phyloP scores from a whole-genome alignment of 345 rosid genomes.

The Eucalyptus marginata region DNA sequence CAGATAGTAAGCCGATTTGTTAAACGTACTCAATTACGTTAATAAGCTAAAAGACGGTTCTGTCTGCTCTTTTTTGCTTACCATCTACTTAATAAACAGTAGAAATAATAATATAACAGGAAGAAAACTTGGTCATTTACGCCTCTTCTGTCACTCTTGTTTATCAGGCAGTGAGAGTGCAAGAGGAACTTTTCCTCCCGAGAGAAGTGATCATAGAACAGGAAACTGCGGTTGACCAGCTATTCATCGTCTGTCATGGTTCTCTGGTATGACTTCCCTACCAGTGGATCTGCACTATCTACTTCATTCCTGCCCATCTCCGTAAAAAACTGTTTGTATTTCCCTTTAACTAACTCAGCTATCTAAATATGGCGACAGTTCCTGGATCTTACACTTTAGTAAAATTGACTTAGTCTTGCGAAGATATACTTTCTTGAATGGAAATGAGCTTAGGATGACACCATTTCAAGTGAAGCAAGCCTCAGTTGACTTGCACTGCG shows the following conservation, averaged over 20 bases:
- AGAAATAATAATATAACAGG: neutral
- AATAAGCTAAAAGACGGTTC: neutral
- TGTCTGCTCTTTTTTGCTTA: neutral
- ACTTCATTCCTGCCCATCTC: neutral
- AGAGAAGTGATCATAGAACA: slow-evolving; percentile 76
- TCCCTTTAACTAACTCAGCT: neutral
- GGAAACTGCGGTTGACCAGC: slow-evolving; percentile 60
- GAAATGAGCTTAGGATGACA: neutral
- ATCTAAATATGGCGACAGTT: neutral
- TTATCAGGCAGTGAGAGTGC: slow-evolving; percentile 52
- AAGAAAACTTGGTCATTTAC: neutral
- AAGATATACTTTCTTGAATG: neutral
- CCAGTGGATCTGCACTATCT: neutral
- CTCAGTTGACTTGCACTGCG: neutral
- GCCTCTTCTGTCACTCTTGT: neutral
- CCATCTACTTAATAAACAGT: neutral
- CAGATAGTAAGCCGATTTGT: slow-evolving; percentile 46
- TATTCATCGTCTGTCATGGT: slow-evolving; percentile 72
- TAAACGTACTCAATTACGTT: neutral
- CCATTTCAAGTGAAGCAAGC: neutral
- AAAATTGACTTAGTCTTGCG: neutral
- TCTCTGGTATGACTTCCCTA: slow-evolving; percentile 34
- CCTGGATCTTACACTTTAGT: neutral
- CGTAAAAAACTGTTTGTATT: neutral
- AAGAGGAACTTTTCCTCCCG: slow-evolving; percentile 71